Evolutionary conservation across 164 flowering plant genomes (phyloP).

Genomic region (Vitis rotundifolia): DNA sequence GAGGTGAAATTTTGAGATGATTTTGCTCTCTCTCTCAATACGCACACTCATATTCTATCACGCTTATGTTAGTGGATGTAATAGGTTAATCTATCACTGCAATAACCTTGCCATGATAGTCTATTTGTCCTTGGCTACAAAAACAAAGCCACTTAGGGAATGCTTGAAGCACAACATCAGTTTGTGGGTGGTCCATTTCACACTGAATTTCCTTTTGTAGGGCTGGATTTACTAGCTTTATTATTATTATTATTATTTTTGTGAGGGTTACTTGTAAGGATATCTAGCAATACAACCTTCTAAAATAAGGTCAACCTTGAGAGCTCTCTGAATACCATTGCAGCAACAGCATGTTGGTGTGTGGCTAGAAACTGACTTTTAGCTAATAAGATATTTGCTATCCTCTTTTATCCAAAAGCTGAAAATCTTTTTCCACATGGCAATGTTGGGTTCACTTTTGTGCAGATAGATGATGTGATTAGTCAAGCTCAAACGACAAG

Average conservation of each 20-base stretch:
- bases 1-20: background rate
- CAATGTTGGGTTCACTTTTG: constrained; percentile 2
- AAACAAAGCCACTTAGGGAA: background rate
- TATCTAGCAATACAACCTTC: too few species aligned
- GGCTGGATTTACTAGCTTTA: background rate
- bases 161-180: background rate
- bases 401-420: background rate
- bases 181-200: background rate
- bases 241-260: too few species aligned
- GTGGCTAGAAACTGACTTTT: background rate
- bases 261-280: too few species aligned
- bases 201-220: background rate
- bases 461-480: constrained; percentile 95
- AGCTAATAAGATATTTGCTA: background rate
- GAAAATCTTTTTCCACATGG: background rate
- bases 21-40: background rate
- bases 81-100: too few species aligned
- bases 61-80: too few species aligned
- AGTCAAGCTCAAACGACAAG: constrained; percentile 92
- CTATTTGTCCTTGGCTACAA: too few species aligned
- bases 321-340: too few species aligned
- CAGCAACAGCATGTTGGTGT: too few species aligned
- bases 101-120: too few species aligned
- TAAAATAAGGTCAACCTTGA: too few species aligned
- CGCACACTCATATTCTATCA: too few species aligned